Conservation (phyloP, 2,329 filamentous ascomycete genomes). For the Cladosporium sp. region DNA sequence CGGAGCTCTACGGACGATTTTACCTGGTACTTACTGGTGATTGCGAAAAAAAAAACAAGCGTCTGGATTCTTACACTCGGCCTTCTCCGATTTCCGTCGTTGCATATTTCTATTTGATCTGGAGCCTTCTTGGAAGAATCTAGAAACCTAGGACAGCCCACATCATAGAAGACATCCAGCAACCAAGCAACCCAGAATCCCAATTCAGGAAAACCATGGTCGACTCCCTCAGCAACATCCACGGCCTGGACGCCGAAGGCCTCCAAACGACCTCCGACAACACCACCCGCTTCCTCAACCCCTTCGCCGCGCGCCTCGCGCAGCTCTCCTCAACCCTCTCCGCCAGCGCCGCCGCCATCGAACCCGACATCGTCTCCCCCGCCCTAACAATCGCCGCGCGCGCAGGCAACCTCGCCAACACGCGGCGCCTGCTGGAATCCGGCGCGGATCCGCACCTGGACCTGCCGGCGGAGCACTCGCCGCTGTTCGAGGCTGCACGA, state of each 20-base stretch:
- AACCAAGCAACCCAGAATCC: too few relatives aligned
- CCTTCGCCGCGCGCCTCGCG: background rate
- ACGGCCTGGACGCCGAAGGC: slow-evolving; percentile 2
- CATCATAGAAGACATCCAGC: too few relatives aligned
- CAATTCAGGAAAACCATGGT: slow-evolving; percentile 4
- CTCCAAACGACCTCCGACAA: slow-evolving; percentile 1
- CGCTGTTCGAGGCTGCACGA: slow-evolving; percentile 6
- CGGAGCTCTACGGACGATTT: too few relatives aligned
- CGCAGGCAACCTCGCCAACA: background rate
- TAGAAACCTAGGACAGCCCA: too few relatives aligned
- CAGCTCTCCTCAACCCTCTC: background rate
- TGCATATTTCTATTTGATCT: too few relatives aligned
- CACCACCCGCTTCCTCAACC: slow-evolving; percentile 1
- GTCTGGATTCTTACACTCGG: too few relatives aligned
- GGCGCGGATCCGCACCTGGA: slow-evolving; percentile 4
- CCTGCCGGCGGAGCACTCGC: slow-evolving; percentile 4
- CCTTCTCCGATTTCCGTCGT: too few relatives aligned
- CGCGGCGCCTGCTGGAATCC: background rate
- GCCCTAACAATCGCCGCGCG: slow-evolving; percentile 9
- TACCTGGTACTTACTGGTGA: too few relatives aligned
- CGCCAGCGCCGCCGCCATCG: background rate
- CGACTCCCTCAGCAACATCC: background rate
- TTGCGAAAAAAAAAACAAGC: too few relatives aligned
- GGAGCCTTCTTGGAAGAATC: too few relatives aligned
- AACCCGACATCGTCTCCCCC: background rate